Conservation (phyloP, 192 early-diverging fungal genomes). For the Rhizoclosmatium globosum region DNA sequence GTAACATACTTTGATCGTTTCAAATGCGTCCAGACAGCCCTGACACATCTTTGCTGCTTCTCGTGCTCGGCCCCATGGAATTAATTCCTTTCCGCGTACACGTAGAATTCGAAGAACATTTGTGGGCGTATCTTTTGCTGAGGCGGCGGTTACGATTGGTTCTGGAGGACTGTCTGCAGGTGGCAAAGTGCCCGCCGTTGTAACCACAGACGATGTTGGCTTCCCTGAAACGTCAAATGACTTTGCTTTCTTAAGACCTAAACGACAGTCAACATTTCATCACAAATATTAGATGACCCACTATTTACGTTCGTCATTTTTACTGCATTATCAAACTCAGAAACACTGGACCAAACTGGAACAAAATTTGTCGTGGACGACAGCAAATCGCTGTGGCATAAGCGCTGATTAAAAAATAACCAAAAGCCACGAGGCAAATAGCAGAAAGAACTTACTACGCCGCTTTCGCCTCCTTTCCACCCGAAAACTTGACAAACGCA, state of each 20-base stretch:
- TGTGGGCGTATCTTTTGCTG: background rate
- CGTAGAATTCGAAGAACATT: too few relatives aligned
- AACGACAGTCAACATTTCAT: background rate
- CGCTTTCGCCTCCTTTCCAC: background rate
- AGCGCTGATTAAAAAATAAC: too few relatives aligned
- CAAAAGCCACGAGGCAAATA: too few relatives aligned
- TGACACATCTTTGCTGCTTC: background rate
- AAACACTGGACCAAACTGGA: background rate
- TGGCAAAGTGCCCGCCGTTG: background rate
- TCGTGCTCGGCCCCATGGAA: background rate
- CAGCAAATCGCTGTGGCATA: background rate
- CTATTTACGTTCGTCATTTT: background rate
- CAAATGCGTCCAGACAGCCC: background rate
- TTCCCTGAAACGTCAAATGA: background rate
- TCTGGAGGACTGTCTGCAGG: background rate
- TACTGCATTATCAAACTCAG: background rate
- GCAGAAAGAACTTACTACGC: background rate
- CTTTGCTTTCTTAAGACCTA: background rate
- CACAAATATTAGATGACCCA: background rate
- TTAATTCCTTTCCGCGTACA: background rate
- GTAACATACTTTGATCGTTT: background rate
- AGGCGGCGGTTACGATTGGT: background rate
- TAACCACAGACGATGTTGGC: background rate
- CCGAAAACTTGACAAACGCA: background rate
- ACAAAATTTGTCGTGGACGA: background rate